A percentile compares a stretch with the other conserved stretches of the same genome.
Evolutionary conservation across 208 protist species (phyloP).

Genomic region (Spongospora subterranea): DNA sequence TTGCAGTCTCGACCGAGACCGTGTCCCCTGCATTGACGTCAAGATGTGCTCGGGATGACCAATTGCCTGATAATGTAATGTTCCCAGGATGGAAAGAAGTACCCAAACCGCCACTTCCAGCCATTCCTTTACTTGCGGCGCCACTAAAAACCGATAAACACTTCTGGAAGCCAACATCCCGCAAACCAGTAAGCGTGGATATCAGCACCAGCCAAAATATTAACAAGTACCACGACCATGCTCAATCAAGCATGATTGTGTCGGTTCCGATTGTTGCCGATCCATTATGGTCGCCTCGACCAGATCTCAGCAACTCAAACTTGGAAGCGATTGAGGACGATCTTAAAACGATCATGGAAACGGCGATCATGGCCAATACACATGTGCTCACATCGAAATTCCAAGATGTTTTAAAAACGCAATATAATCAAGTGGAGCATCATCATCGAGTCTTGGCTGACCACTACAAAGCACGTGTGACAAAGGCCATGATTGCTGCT

Average conservation of each 20-base stretch:
- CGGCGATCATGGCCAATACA: not conserved
- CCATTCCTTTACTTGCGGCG: not conserved
- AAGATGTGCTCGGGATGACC: conserved; percentile 9
- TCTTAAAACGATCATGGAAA: not conserved
- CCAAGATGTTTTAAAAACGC: not conserved
- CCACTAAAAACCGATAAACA: not conserved
- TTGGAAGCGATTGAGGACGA: not conserved
- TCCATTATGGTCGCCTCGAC: not conserved
- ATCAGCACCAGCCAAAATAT: not conserved
- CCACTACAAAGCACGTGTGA: not conserved
- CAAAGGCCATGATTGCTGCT: conserved; percentile 25
- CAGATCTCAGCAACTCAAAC: not conserved
- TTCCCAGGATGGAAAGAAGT: conserved; percentile 23
- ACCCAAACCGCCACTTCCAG: not conserved
- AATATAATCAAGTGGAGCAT: not conserved
- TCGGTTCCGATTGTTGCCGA: too few species aligned
- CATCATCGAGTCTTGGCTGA: not conserved
- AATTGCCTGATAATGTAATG: not conserved
- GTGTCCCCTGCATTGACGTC: not conserved
- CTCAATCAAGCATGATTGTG: too few species aligned
- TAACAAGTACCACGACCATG: too few species aligned
- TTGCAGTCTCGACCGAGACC: not conserved
- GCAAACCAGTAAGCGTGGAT: too few species aligned
- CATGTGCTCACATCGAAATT: conserved; percentile 6
- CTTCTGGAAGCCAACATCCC: too few species aligned